Evolutionary conservation across 805 yeast genomes (phyloP).

Genomic region (Kregervanrija delftensis): DNA sequence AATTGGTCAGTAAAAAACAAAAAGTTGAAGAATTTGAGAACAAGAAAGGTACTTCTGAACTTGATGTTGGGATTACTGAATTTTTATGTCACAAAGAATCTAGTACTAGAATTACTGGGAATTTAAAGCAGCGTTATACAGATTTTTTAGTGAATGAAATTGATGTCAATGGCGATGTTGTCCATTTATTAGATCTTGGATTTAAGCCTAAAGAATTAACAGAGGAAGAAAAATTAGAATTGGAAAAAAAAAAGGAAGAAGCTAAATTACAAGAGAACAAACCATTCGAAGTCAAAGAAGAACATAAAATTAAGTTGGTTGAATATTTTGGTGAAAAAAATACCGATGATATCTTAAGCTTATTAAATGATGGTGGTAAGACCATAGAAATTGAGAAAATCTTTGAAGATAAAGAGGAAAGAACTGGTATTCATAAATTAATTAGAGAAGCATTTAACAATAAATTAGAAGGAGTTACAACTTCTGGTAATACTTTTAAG

Average conservation of each 20-base stretch:
- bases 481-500: slow-evolving; percentile 56
- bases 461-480: slow-evolving; percentile 73
- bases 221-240: slow-evolving; percentile 27
- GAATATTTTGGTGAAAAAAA: slow-evolving; percentile 56
- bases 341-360: slow-evolving; percentile 42
- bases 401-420: slow-evolving; percentile 60
- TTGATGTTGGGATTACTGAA: slow-evolving; percentile 82
- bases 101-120: slow-evolving; percentile 66
- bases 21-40: not conserved
- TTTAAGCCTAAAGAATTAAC: slow-evolving; percentile 41
- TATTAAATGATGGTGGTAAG: slow-evolving; percentile 39
- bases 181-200: slow-evolving; percentile 73
- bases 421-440: slow-evolving; percentile 75
- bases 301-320: slow-evolving; percentile 39
- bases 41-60: slow-evolving; percentile 48
- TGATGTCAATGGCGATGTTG: slow-evolving; percentile 56
- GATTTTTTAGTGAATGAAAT: slow-evolving; percentile 94
- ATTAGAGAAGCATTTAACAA: slow-evolving; percentile 68
- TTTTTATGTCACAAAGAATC: slow-evolving; percentile 26
- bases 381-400: slow-evolving; percentile 46
- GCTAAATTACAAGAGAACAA: slow-evolving; percentile 14
- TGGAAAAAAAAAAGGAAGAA: slow-evolving; percentile 35
- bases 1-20: slow-evolving; percentile 2
- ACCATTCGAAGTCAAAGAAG: slow-evolving; percentile 37
- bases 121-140: slow-evolving; percentile 80